Percentiles rank a stretch among this genome's conserved stretches.
Evolutionary conservation across 2,329 filamentous ascomycete genomes (phyloP).

Genomic region (Monosporascus sp.): DNA sequence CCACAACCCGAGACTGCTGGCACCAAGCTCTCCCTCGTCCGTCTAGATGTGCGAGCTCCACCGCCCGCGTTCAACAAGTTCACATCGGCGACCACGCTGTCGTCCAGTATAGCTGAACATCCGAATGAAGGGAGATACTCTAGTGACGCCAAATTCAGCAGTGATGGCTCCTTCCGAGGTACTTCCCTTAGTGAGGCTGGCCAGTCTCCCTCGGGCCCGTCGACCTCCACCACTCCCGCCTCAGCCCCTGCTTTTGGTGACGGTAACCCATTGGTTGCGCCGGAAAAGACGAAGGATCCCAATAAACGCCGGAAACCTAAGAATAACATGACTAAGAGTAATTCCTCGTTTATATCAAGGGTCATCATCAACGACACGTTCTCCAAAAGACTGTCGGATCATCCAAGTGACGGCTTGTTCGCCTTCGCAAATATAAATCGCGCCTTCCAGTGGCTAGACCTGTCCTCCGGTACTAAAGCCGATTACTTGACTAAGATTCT

Average conservation of each 20-base stretch:
- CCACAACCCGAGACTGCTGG: conserved; percentile 79
- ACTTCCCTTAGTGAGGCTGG: conserved; percentile 47
- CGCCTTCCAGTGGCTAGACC: conserved; percentile 92
- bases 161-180: conserved; percentile 48
- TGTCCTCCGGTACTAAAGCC: conserved; percentile 71
- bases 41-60: conserved; percentile 56
- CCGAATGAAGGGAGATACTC: conserved; percentile 57
- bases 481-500: conserved; percentile 94
- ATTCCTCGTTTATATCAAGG: conserved; percentile 95
- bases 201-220: conserved; percentile 18
- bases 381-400: conserved; percentile 73
- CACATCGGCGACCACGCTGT: conserved; percentile 45
- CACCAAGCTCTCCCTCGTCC: conserved; percentile 76
- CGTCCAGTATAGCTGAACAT: conserved; percentile 55
- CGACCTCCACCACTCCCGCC: conserved; percentile 32
- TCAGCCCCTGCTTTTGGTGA: conserved; percentile 74
- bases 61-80: conserved; percentile 52
- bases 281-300: conserved; percentile 61
- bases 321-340: conserved; percentile 97
- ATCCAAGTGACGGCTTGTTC: conserved; percentile 73
- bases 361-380: conserved; percentile 85
- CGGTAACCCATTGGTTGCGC: conserved; percentile 68
- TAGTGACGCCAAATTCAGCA: conserved; percentile 53
- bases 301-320: conserved; percentile 89
- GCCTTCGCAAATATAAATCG: conserved; percentile 95